These are phyloP conservation scores for Gloeopeniophorella convolvens DNA, from an alignment of 768 basidiomycete species.

Conservation along the genomic window DNA sequence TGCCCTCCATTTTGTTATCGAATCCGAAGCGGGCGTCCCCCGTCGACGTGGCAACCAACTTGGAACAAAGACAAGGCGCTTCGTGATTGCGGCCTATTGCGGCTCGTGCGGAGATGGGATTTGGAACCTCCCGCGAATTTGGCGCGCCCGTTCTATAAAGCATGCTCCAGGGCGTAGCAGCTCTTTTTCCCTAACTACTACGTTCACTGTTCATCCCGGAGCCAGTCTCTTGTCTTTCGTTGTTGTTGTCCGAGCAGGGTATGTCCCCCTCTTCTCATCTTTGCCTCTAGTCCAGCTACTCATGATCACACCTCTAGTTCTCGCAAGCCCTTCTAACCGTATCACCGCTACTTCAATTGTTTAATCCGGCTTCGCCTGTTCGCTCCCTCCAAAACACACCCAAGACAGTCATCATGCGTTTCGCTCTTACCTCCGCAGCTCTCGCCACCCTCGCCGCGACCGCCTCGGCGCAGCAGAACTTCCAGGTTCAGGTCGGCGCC, in stretches of 20 bases:
- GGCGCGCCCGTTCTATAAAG: neutral
- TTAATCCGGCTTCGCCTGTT: conserved; percentile 5
- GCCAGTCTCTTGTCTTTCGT: conserved; percentile 34
- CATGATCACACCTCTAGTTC: conserved; percentile 10
- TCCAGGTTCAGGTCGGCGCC: conserved; percentile 16
- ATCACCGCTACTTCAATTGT: neutral
- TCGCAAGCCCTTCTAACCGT: conserved; percentile 13
- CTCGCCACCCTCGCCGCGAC: conserved; percentile 13
- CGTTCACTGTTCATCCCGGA: conserved; percentile 19
- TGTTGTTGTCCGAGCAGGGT: conserved; percentile 41
- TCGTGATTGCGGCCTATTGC: too few species aligned
- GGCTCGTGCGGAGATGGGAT: too few species aligned
- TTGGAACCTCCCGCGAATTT: too few species aligned
- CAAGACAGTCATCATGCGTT: conserved; percentile 11
- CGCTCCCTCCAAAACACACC: conserved; percentile 2
- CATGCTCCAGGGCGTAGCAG: neutral
- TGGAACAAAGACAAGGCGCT: neutral
- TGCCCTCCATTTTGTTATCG: too few species aligned
- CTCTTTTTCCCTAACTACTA: conserved; percentile 12
- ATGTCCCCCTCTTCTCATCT: conserved; percentile 14
- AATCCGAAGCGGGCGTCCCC: neutral
- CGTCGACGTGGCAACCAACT: conserved; percentile 11
- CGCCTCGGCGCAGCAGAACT: neutral
- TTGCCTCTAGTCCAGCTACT: neutral
- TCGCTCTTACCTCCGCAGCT: conserved; percentile 8